Evolutionary conservation across 345 rosid genomes (phyloP).

Genomic region (Carallia brachiata): DNA sequence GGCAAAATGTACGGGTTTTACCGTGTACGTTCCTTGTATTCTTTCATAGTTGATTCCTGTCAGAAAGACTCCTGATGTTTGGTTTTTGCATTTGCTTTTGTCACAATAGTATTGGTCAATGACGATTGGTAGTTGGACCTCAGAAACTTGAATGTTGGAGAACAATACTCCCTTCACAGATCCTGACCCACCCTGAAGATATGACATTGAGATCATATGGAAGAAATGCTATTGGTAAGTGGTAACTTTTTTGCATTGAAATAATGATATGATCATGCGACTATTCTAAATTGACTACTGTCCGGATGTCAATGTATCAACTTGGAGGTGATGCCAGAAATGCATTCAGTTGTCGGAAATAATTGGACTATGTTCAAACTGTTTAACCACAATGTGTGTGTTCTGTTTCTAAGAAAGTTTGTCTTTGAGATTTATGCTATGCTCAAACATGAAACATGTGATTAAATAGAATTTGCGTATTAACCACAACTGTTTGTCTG

Average conservation of each 20-base stretch:
- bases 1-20: conserved; percentile 84
- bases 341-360: not conserved
- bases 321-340: not conserved
- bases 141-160: conserved; percentile 89
- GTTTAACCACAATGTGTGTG: not conserved
- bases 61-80: conserved; percentile 79
- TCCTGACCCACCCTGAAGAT: conserved; percentile 87
- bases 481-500: not conserved
- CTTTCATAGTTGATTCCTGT: conserved; percentile 83
- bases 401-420: not conserved
- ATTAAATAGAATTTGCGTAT: not conserved
- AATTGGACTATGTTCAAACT: not conserved
- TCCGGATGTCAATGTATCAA: not conserved
- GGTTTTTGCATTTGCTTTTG: conserved; percentile 67
- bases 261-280: not conserved
- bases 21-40: conserved; percentile 85
- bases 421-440: not conserved
- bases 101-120: conserved; percentile 95
- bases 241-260: conserved; percentile 2
- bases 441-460: not conserved
- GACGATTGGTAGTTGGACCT: conserved; percentile 82
- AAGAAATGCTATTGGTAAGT: conserved; percentile 6
- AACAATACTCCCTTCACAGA: conserved; percentile 81
- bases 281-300: not conserved
- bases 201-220: conserved; percentile 16